phyloP scores from a whole-genome alignment of 1,139 yeast species.

The Debaryomyces psychrophilus region DNA sequence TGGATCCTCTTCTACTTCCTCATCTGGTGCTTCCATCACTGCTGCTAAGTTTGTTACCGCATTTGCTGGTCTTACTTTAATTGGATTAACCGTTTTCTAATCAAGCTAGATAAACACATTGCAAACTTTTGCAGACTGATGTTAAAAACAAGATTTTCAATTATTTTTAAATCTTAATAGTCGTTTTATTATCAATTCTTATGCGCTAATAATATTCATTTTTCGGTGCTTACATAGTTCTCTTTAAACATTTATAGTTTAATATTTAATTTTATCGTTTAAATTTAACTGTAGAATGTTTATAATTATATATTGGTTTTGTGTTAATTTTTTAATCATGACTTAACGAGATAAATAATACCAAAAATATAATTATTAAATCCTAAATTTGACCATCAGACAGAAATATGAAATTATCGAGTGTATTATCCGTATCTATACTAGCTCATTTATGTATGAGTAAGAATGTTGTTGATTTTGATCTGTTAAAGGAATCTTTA shows the following conservation, averaged over 20 bases:
- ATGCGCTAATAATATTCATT: constrained; percentile 6
- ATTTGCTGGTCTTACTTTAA: constrained; percentile 63
- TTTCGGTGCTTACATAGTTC: constrained; percentile 9
- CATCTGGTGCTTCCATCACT: constrained; percentile 32
- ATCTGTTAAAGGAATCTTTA: constrained; percentile 12
- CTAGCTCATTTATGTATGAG: constrained; percentile 1
- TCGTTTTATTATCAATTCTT: not conserved
- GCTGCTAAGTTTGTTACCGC: constrained; percentile 52
- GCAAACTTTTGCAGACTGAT: not conserved
- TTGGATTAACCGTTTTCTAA: constrained; percentile 67
- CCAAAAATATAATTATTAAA: not conserved
- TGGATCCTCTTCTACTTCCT: constrained; percentile 26
- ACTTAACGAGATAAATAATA: not conserved
- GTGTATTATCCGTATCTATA: not conserved
- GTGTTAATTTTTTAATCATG: constrained; percentile 3
- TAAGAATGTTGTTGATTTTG: constrained; percentile 5
- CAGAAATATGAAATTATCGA: constrained; percentile 1
- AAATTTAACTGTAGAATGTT: not conserved
- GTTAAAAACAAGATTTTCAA: constrained; percentile 3
- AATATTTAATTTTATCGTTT: constrained; percentile 1
- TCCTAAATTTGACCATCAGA: not conserved
- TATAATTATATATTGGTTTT: not conserved
- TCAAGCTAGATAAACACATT: not conserved
- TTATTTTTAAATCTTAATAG: constrained; percentile 2
- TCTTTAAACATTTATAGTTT: constrained; percentile 6